A percentile compares a stretch with the other conserved stretches of the same genome.
Conservation (phyloP, 1,284 basidiomycete species). For the Moesziomyces globuligerus region DNA sequence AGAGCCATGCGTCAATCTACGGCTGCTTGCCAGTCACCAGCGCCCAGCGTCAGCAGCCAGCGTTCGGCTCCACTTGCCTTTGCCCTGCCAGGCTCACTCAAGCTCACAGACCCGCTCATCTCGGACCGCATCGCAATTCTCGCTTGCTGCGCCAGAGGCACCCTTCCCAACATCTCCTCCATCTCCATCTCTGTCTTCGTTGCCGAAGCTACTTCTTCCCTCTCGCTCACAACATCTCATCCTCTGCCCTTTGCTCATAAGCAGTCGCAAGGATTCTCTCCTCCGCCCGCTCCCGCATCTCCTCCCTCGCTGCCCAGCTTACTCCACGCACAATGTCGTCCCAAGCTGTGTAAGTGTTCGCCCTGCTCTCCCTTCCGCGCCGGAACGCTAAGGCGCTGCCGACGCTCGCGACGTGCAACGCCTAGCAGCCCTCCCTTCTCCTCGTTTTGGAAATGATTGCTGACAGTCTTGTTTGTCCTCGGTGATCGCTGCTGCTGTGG, state of each 20-base stretch:
- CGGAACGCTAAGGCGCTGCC: too few relatives aligned
- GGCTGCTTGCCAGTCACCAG: too few relatives aligned
- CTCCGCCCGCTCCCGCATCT: conserved; percentile 30
- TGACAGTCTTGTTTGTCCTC: conserved; percentile 3
- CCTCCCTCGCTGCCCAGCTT: conserved; percentile 39
- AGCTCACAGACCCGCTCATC: neutral
- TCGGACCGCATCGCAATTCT: conserved; percentile 39
- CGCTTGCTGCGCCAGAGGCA: neutral
- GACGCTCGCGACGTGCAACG: too few relatives aligned
- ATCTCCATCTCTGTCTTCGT: conserved; percentile 16
- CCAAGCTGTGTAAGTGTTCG: conserved; percentile 51
- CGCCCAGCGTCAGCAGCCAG: too few relatives aligned
- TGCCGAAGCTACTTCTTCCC: conserved; percentile 13
- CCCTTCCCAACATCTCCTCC: conserved; percentile 3
- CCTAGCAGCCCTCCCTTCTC: neutral
- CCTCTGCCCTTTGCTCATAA: conserved; percentile 23
- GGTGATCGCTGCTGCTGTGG: neutral
- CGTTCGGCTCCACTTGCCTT: conserved; percentile 10
- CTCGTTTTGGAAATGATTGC: neutral
- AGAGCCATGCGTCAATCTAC: too few relatives aligned
- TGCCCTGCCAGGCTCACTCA: neutral
- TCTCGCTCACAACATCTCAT: conserved; percentile 9
- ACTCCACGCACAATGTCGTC: conserved; percentile 48
- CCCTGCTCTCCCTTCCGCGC: too few relatives aligned
- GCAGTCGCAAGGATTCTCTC: conserved; percentile 47